Conservation (phyloP, 208 protist species). For the Leishmania turanica region DNA sequence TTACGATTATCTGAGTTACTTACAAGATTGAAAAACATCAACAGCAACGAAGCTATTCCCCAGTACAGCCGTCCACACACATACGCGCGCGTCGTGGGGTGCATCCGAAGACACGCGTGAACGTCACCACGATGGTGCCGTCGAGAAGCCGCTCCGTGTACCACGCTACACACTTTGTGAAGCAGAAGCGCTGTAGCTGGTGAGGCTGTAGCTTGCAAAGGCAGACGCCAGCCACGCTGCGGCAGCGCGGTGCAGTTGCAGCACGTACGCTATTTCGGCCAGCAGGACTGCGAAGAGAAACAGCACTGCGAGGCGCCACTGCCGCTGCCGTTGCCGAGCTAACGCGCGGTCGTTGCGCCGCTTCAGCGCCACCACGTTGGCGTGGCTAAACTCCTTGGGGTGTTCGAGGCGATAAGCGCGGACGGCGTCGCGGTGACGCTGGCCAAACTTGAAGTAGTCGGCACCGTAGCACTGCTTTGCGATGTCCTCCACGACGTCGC, state of each 20-base stretch:
- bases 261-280: constrained; percentile 22
- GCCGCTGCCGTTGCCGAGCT: constrained; percentile 35
- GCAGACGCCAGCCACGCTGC: constrained; percentile 7
- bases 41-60: background rate
- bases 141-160: background rate
- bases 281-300: constrained; percentile 20
- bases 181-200: background rate
- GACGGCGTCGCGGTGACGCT: constrained; percentile 54
- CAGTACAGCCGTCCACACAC: background rate
- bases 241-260: constrained; percentile 8
- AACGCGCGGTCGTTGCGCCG: constrained; percentile 39
- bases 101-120: background rate
- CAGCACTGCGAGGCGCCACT: constrained; percentile 37
- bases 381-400: constrained; percentile 51
- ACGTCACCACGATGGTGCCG: background rate
- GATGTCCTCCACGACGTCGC: constrained; percentile 87
- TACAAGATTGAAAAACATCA: background rate
- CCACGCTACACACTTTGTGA: background rate
- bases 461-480: constrained; percentile 79
- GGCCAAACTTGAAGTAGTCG: constrained; percentile 81
- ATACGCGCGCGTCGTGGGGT: background rate
- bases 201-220: background rate
- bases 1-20: background rate
- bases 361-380: constrained; percentile 42
- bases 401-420: constrained; percentile 55